These are phyloP conservation scores for Penicillium pancosmium DNA, from an alignment of 495 filamentous ascomycete genomes.

Conservation along the genomic window DNA sequence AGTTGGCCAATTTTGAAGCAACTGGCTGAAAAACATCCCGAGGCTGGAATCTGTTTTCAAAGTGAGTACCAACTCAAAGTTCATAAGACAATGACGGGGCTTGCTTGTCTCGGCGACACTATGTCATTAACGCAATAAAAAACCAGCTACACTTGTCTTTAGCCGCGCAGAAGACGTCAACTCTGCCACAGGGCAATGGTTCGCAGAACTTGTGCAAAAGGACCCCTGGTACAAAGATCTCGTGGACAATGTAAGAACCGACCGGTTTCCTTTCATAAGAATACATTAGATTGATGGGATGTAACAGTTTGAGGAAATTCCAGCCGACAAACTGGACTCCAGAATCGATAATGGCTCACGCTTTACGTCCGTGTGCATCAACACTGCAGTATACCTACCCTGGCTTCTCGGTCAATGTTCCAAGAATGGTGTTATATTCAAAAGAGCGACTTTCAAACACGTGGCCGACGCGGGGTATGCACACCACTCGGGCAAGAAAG, in stretches of 20 bases:
- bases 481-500: slow-evolving; percentile 63
- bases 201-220: slow-evolving; percentile 64
- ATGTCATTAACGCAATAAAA: too few species aligned
- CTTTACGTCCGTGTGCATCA: slow-evolving; percentile 89
- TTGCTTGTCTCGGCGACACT: too few species aligned
- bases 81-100: too few species aligned
- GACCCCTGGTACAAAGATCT: slow-evolving; percentile 85
- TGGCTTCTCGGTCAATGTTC: slow-evolving; percentile 80
- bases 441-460: slow-evolving; percentile 61
- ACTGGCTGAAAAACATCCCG: slow-evolving; percentile 71
- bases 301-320: slow-evolving; percentile 58
- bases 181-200: slow-evolving; percentile 52
- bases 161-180: slow-evolving; percentile 63
- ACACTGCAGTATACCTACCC: slow-evolving; percentile 81
- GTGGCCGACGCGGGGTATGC: slow-evolving; percentile 68
- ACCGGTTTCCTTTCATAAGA: neutral
- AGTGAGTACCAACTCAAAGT: too few species aligned
- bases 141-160: slow-evolving; percentile 57
- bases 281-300: slow-evolving; percentile 5
- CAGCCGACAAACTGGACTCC: slow-evolving; percentile 53
- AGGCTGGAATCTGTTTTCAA: slow-evolving; percentile 85
- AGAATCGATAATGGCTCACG: slow-evolving; percentile 69
- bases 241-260: slow-evolving; percentile 62
- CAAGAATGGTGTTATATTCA: slow-evolving; percentile 68
- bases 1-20: slow-evolving; percentile 69